These are phyloP conservation scores for Amniculicola lignicola DNA, from an alignment of 495 filamentous ascomycete species.

Conservation along the genomic window DNA sequence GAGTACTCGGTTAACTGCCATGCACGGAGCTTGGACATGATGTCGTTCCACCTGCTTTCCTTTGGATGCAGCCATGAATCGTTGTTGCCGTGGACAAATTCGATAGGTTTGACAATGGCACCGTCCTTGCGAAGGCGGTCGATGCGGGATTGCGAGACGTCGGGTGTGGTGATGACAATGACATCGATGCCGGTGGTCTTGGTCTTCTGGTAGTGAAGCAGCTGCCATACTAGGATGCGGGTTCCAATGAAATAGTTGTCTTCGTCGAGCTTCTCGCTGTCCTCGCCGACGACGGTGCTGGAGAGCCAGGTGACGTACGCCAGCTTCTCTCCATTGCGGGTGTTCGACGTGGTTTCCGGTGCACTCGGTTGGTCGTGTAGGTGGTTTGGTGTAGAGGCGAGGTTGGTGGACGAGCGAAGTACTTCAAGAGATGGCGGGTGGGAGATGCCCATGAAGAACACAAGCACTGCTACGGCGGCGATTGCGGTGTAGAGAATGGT, in stretches of 20 bases:
- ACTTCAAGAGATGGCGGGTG: no score
- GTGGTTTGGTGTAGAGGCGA: no score
- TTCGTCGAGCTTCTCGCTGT: slow-evolving; percentile 18
- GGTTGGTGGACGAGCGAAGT: no score
- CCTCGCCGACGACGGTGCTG: slow-evolving; percentile 14
- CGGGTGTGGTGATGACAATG: slow-evolving; percentile 35
- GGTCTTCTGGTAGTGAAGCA: slow-evolving; percentile 36
- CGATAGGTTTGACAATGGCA: slow-evolving; percentile 29
- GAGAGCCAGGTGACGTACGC: slow-evolving; percentile 33
- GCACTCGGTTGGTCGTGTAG: no score
- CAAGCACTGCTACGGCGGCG: neutral
- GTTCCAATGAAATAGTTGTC: slow-evolving; percentile 34
- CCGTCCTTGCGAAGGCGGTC: slow-evolving; percentile 30
- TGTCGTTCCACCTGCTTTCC: slow-evolving; percentile 17
- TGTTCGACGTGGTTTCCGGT: no score
- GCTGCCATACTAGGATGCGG: slow-evolving; percentile 37
- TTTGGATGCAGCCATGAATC: slow-evolving; percentile 28
- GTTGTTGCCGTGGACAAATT: slow-evolving; percentile 15
- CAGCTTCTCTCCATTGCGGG: no score
- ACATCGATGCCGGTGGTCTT: slow-evolving; percentile 27
- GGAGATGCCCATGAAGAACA: no score
- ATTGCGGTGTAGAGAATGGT: neutral
- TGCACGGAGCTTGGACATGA: slow-evolving; percentile 36
- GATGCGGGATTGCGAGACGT: slow-evolving; percentile 28
- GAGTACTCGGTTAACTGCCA: slow-evolving; percentile 33